phyloP scores from a whole-genome alignment of 371 early-diverging fungal species.

The Rhizomucor pusillus region DNA sequence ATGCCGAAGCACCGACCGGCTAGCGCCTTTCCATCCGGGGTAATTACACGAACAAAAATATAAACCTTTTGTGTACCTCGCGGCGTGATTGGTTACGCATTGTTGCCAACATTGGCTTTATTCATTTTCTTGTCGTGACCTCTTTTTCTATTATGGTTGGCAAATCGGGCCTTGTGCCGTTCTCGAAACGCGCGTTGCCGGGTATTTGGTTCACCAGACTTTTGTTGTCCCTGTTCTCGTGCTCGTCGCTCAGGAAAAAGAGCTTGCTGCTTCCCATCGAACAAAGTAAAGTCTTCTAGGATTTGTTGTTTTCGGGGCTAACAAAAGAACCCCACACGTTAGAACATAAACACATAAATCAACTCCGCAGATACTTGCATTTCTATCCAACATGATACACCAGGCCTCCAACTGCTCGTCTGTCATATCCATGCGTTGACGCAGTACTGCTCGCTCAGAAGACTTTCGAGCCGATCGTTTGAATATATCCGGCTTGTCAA shows the following conservation, averaged over 20 bases:
- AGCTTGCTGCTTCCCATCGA: conserved; percentile 30
- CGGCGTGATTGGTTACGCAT: neutral
- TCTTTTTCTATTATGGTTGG: conserved; percentile 66
- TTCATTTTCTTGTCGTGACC: conserved; percentile 63
- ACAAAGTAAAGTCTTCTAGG: conserved; percentile 59
- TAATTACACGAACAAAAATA: neutral
- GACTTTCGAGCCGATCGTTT: conserved; percentile 62
- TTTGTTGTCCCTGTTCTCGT: conserved; percentile 12
- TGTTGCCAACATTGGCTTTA: conserved; percentile 18
- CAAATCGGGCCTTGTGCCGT: conserved; percentile 63
- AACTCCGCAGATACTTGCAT: conserved; percentile 55
- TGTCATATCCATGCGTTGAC: conserved; percentile 67
- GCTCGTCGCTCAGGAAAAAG: conserved; percentile 4
- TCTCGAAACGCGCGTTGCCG: conserved; percentile 48
- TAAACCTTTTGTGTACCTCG: no score
- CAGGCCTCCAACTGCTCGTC: conserved; percentile 96
- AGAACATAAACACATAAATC: neutral
- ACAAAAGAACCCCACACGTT: neutral
- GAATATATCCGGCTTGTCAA: conserved; percentile 56
- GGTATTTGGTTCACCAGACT: conserved; percentile 16
- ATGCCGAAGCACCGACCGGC: no score
- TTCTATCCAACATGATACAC: conserved; percentile 81
- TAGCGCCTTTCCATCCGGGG: no score
- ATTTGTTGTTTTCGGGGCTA: conserved; percentile 68
- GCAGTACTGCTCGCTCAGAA: conserved; percentile 56